Base-by-base conservation (phyloP, 2,329 filamentous ascomycete genomes). In the Myriosclerotinia curreyana region DNA sequence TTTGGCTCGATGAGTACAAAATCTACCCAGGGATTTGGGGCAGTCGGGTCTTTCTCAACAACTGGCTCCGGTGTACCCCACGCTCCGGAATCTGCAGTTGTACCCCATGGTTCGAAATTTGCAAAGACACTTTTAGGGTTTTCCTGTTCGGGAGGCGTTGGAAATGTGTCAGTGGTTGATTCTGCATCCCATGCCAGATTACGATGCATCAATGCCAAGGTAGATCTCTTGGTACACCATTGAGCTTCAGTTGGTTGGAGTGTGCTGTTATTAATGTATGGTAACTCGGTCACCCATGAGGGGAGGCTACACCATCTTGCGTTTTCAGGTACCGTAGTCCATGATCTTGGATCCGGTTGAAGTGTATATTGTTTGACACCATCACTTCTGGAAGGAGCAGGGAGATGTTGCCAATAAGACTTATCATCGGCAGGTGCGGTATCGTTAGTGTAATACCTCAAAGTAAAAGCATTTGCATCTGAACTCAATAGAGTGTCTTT, bases 321-420 rank as follows among this genome's bases (percentile, higher is more conserved):
- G 22, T 59, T 59, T 17, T 59, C 55, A 5, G 55, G 55, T 25
- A 59, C n/a, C 25, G n/a, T 48, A 36, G n/a, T 12, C 55, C 55
- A 59, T 25, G 44, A 31, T 5, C 14, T 14, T 36, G 14, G 42
- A 36, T 59, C 31, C 2, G 8, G 55, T 12, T 46, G 31, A 59
- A 42, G 20, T 7, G 28, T 1, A 36, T 34, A 12, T 3, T 22
- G 8, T 12, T 59, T 48, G 42, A 17, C 11, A 25, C 12, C 25
- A 5, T n/a, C 20, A 36, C n/a, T 36, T n/a, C 8, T 53, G 5
- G 31, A 22, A 20, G 55, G 55, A 22, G 42, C 28, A 36, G 55
- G 55, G 5, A 31, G 55, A 20, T 48, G 42, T 38, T 48, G 42
- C 55, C 58, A 60, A n/a, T 15, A 15, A 12, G 46, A 31, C 22